Evolutionary conservation across 1,284 basidiomycete species (phyloP).

Genomic region (Papiliotrema fonsecae): DNA sequence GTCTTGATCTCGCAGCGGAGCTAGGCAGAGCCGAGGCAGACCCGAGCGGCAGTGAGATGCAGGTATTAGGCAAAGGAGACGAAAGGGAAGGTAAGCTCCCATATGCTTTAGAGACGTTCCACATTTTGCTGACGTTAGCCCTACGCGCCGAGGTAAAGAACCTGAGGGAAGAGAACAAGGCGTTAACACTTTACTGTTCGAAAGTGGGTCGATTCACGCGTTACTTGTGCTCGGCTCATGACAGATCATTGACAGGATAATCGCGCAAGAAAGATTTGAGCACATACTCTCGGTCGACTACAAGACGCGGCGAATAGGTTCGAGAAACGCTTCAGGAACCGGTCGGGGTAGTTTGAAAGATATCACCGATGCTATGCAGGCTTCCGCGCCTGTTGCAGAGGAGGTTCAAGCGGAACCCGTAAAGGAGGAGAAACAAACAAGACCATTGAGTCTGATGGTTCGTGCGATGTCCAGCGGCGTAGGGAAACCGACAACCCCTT

Average conservation of each 20-base stretch:
- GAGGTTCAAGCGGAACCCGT: background rate
- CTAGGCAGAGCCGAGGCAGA: conserved; percentile 81
- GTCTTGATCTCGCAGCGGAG: conserved; percentile 82
- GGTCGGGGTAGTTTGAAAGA: conserved; percentile 6
- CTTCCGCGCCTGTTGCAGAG: background rate
- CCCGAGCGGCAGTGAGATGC: conserved; percentile 54
- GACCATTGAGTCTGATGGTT: conserved; percentile 32
- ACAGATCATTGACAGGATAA: conserved; percentile 85
- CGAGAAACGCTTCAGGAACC: background rate
- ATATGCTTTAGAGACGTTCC: background rate
- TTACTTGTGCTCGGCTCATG: background rate
- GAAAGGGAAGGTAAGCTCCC: conserved; percentile 26
- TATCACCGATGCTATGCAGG: conserved; percentile 5
- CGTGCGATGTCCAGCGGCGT: conserved; percentile 12
- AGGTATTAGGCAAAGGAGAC: conserved; percentile 27
- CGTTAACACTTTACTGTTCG: conserved; percentile 84
- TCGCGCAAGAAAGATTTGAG: conserved; percentile 87
- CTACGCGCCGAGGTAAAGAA: conserved; percentile 76
- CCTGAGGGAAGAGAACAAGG: conserved; percentile 91
- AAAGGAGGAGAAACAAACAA: conserved; percentile 15
- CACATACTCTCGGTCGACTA: conserved; percentile 86
- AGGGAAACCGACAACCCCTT: background rate
- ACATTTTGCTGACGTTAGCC: conserved; percentile 35
- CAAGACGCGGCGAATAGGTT: conserved; percentile 42
- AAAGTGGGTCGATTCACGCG: conserved; percentile 51